Base-by-base conservation (phyloP, 2,329 filamentous ascomycete species). In the Claviceps pazoutovae region DNA sequence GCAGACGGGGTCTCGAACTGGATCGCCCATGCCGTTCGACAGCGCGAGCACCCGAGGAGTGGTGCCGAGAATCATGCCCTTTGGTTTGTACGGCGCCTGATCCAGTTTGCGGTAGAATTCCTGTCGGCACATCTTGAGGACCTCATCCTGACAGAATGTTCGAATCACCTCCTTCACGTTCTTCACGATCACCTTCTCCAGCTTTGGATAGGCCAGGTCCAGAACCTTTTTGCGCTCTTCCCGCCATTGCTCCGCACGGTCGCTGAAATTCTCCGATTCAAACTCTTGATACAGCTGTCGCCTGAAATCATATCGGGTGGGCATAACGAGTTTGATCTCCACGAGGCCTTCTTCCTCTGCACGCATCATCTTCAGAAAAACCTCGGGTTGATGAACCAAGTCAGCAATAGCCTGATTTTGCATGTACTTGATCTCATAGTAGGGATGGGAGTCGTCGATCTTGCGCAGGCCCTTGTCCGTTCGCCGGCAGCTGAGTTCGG, bases 381-480 rank as follows among this genome's bases (percentile, higher is more conserved):
- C 74, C 57, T 96, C 90, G 1, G 93, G 93, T 50, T 86, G 83
- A 50, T 82, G 80, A 2, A 88, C 85, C 54, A 97, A 79, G 58
- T 93, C 86, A 43, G 74, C 73, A 55, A 96, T 85, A 7, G 87
- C 86, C 67, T 96, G 90, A 60, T 93, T 89, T 57, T 88, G 82
- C 19, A 98, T 75, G 60, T 98, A 98, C 68, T 98, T 95, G 72
- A 98, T 88, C 67, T 97, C 93, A 64, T 97, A 97, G 67, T 94
- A 97, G 0, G 89, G 88, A 62, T 97, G 90, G 23, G 93, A 83
- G 55, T 97, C 91, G 60, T 95, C 90, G 59, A 98, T 97, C 62
- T 88, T 87, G 53, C 87, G 86, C 50, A 96, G 72, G 30, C 93
- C 93, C 68, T 97, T 98, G 54, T 97, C 90, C 0, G 93, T 98